phyloP scores from a whole-genome alignment of 805 yeast genomes.

The Wickerhamomyces silvicola region DNA sequence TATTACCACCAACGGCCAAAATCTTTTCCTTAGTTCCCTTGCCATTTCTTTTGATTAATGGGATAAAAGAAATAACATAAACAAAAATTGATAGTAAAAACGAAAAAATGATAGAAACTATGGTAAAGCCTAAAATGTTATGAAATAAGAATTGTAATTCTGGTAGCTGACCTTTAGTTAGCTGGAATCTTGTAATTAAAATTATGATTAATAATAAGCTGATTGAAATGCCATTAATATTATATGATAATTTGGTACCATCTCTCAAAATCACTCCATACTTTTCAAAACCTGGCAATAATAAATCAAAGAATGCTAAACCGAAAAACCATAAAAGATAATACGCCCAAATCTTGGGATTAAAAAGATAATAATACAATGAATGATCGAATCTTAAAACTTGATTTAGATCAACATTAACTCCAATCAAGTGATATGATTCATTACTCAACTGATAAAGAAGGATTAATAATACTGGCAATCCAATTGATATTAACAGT shows the following conservation, averaged over 20 bases:
- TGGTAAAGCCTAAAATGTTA: slow-evolving; percentile 58
- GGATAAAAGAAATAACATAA: slow-evolving; percentile 62
- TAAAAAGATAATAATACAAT: slow-evolving; percentile 29
- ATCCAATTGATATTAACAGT: slow-evolving; percentile 49
- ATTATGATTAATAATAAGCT: slow-evolving; percentile 32
- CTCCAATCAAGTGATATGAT: slow-evolving; percentile 44
- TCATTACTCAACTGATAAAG: slow-evolving; percentile 61
- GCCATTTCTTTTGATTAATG: slow-evolving; percentile 44
- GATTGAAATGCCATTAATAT: slow-evolving; percentile 73
- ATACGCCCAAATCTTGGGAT: slow-evolving; percentile 48
- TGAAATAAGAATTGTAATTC: slow-evolving; percentile 74
- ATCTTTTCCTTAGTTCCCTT: slow-evolving; percentile 56
- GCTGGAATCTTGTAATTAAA: slow-evolving; percentile 46
- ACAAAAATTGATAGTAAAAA: slow-evolving; percentile 55
- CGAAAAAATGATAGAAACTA: slow-evolving; percentile 59
- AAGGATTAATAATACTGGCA: slow-evolving; percentile 57
- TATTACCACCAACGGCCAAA: slow-evolving; percentile 81
- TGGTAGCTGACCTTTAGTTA: slow-evolving; percentile 55
- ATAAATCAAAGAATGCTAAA: slow-evolving; percentile 54
- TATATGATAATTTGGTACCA: slow-evolving; percentile 62
- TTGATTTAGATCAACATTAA: slow-evolving; percentile 33
- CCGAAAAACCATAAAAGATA: slow-evolving; percentile 70
- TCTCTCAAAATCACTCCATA: slow-evolving; percentile 72
- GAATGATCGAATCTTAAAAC: slow-evolving; percentile 33
- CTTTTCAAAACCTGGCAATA: slow-evolving; percentile 58